A percentile compares a stretch with the other conserved stretches of the same genome.
These are phyloP conservation scores for Colletotrichum magnum DNA, from an alignment of 2,329 filamentous ascomycete species.

Conservation along the genomic window DNA sequence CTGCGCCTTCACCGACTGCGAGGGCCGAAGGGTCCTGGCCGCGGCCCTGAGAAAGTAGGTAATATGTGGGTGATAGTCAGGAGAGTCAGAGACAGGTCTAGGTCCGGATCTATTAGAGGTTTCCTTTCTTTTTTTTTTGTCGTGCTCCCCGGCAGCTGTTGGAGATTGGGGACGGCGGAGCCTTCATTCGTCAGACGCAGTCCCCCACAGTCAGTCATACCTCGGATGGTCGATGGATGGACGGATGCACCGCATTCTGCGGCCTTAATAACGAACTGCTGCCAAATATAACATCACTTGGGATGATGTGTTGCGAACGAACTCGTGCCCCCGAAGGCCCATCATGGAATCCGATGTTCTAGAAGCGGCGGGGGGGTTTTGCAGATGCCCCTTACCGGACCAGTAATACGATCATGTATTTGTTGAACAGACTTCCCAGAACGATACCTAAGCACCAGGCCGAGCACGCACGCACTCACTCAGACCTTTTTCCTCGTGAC, in stretches of 20 bases:
- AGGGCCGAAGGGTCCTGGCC: constrained; percentile 18
- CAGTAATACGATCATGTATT: background rate
- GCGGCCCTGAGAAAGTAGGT: background rate
- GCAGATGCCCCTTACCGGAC: no score
- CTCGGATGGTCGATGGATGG: constrained; percentile 20
- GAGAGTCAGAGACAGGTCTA: constrained; percentile 20
- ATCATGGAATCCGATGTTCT: constrained; percentile 24
- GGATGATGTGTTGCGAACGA: constrained; percentile 3
- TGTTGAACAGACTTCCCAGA: background rate
- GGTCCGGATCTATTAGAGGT: background rate
- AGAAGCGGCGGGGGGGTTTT: background rate
- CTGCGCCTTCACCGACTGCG: constrained; percentile 22
- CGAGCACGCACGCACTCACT: background rate
- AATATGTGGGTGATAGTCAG: constrained; percentile 2
- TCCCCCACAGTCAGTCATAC: constrained; percentile 13
- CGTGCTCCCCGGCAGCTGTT: constrained; percentile 2
- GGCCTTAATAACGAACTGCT: background rate
- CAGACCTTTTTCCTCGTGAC: background rate
- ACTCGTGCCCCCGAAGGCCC: background rate
- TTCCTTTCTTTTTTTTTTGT: background rate
- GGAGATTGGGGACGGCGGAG: background rate
- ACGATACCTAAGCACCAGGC: background rate
- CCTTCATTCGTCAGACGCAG: constrained; percentile 10
- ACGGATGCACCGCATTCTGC: background rate
- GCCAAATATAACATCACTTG: constrained; percentile 20